Conservation (phyloP, 108 stramenopile genomes). For the Pseudonitzschia delicatissima region DNA sequence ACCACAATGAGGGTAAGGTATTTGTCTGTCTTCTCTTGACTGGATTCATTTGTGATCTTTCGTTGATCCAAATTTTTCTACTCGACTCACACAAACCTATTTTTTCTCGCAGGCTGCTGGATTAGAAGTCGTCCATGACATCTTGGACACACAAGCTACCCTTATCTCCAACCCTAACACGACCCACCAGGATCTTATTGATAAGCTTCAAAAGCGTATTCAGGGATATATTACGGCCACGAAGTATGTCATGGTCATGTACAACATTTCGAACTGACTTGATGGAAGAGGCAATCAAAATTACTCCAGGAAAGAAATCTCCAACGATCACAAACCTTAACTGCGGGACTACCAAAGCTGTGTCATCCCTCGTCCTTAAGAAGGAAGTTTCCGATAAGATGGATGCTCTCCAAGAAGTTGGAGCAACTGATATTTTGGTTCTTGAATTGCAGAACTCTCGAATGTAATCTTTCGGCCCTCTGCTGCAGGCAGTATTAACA, state of each 20-base stretch:
- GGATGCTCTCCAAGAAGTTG: conserved; percentile 89
- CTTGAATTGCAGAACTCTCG: conserved; percentile 85
- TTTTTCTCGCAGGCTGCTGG: conserved; percentile 81
- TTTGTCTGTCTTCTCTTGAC: not conserved
- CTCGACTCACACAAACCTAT: not conserved
- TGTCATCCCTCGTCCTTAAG: conserved; percentile 83
- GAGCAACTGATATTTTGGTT: conserved; percentile 94
- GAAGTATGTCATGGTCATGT: conserved; percentile 93
- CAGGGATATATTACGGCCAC: conserved; percentile 95
- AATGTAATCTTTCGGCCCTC: conserved; percentile 54
- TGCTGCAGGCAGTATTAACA: no score
- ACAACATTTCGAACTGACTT: conserved; percentile 84
- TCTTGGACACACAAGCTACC: conserved; percentile 73
- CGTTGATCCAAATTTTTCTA: not conserved
- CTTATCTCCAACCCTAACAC: conserved; percentile 85
- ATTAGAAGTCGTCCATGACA: conserved; percentile 87
- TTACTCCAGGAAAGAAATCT: conserved; percentile 94
- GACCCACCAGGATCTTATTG: conserved; percentile 80
- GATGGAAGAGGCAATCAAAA: conserved; percentile 59
- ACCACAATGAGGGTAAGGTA: conserved; percentile 92
- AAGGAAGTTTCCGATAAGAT: conserved; percentile 83
- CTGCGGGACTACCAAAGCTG: conserved; percentile 75
- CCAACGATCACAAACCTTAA: conserved; percentile 92
- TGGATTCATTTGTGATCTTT: not conserved
- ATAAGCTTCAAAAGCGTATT: conserved; percentile 85